Conservation (phyloP, 345 rosid genomes). For the Erysimum cheiranthoides region DNA sequence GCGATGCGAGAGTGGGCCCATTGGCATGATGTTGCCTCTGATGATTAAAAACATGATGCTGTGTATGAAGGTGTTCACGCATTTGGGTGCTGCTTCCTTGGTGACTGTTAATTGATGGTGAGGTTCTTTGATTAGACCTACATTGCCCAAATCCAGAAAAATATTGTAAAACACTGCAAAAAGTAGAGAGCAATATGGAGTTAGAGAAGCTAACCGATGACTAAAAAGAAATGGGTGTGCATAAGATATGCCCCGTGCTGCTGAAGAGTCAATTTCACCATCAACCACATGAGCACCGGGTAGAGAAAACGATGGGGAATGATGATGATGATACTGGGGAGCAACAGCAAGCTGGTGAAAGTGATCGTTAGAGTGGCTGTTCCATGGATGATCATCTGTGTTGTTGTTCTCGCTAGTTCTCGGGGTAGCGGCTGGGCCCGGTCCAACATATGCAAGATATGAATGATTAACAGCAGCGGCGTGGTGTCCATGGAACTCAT, state of each 20-base stretch:
- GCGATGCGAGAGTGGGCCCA: slow-evolving; percentile 50
- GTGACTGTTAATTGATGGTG: slow-evolving; percentile 55
- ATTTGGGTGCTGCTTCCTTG: slow-evolving; percentile 54
- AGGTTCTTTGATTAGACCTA: slow-evolving; percentile 58
- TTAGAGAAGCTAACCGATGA: slow-evolving; percentile 56
- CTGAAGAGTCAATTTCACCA: slow-evolving; percentile 53
- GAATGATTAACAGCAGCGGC: slow-evolving; percentile 59
- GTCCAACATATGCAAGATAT: slow-evolving; percentile 61
- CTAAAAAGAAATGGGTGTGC: slow-evolving; percentile 54
- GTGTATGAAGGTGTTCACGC: slow-evolving; percentile 55
- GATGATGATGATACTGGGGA: slow-evolving; percentile 57
- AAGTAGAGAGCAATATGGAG: slow-evolving; percentile 19
- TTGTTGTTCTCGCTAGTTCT: slow-evolving; percentile 53
- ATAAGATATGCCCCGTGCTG: slow-evolving; percentile 55
- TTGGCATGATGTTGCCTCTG: slow-evolving; percentile 56
- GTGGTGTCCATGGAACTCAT: slow-evolving; percentile 56
- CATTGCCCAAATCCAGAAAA: slow-evolving; percentile 27
- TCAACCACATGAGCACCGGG: slow-evolving; percentile 52
- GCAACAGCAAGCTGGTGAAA: slow-evolving; percentile 59
- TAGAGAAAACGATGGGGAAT: slow-evolving; percentile 52
- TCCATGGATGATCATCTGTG: slow-evolving; percentile 61
- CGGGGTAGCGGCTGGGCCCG: slow-evolving; percentile 52
- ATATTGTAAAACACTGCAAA: neutral
- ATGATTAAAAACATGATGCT: slow-evolving; percentile 53
- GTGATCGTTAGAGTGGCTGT: slow-evolving; percentile 52